Evolutionary conservation across 306 rosid genomes (phyloP), one percentile per base, ranked within the genome.

Genomic region (Trifolium pratense): DNA sequence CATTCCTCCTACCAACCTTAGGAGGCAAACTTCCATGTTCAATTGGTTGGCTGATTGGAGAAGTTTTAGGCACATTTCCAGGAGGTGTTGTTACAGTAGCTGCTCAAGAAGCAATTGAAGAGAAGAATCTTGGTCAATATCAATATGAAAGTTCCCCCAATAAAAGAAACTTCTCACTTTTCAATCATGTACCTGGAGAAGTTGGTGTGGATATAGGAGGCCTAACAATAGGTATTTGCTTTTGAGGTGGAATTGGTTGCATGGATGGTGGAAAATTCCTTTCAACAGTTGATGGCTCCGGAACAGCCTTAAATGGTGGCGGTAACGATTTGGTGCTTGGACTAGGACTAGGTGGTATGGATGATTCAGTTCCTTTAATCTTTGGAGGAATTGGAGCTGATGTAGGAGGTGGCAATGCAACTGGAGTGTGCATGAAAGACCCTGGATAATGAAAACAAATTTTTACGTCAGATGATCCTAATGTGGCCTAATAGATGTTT

Each of bases 171-270:
- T 65, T 25, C 17, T 34, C 2, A 43, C 16, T 43, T 43, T 43
- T 1, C n/a, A 58, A 49, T 31, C 79, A 66, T 29, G 60, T 86
- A 89, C 96, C 96, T 80, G 90, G 93, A 75, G 92, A 78, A 84
- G 52, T 68, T 37, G 84, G 84, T 45, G 79, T 43, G 55, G 80
- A 68, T 14, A 56, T 43, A 71, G 83, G 83, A 87, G 82, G 80
- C 46, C 75, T 67, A 53, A 48, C 29, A 73, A 59, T 18, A 14
- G 85, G 82, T 51, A 52, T 62, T 77, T 34, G 59, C 39, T 46
- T 68, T 74, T 37, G 82, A 70, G 85, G 73, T 37, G 75, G 61
- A 75, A 75, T 74, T 59, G 82, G 86, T 23, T 59, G 83, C 40
- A 60, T 58, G 39, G 63, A 36, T n/a, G 82, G 75, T 3, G 65